phyloP scores from a whole-genome alignment of 225 moss, liverwort and hornwort species.

The Asterella californica region DNA sequence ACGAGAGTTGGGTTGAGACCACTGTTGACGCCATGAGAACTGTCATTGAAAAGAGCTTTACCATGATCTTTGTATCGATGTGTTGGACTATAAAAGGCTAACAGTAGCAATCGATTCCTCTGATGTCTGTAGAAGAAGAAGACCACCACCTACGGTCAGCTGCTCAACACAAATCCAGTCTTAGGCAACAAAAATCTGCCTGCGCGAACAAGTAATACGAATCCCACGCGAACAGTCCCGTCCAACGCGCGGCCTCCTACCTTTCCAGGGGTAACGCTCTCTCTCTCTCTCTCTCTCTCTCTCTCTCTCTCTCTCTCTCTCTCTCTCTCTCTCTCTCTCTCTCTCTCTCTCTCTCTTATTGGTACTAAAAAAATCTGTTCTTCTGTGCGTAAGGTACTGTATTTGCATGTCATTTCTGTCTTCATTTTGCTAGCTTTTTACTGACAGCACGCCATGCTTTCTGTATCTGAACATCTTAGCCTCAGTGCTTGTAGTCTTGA shows the following conservation, averaged over 20 bases:
- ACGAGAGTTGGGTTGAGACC: too few species aligned
- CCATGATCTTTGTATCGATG: too few species aligned
- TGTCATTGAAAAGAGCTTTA: too few species aligned
- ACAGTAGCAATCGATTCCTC: neutral
- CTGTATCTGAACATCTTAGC: too few species aligned
- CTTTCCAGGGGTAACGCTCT: neutral
- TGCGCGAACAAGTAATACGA: neutral
- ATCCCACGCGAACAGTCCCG: neutral
- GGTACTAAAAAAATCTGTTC: too few species aligned
- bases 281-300: neutral
- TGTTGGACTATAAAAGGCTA: too few species aligned
- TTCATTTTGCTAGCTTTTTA: too few species aligned
- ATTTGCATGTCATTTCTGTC: neutral
- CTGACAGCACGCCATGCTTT: neutral
- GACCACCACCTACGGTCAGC: neutral
- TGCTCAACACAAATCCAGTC: conserved; percentile 1
- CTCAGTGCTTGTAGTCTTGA: neutral
- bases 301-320: neutral
- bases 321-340: neutral
- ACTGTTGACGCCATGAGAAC: too few species aligned
- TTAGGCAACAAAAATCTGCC: neutral
- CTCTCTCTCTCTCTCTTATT: neutral
- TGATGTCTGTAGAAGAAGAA: conserved; percentile 6
- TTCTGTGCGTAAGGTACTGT: neutral
- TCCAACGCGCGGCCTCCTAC: conserved; percentile 15